phyloP scores from a whole-genome alignment of 2,329 filamentous ascomycete genomes.

The Diaporthe velutina region DNA sequence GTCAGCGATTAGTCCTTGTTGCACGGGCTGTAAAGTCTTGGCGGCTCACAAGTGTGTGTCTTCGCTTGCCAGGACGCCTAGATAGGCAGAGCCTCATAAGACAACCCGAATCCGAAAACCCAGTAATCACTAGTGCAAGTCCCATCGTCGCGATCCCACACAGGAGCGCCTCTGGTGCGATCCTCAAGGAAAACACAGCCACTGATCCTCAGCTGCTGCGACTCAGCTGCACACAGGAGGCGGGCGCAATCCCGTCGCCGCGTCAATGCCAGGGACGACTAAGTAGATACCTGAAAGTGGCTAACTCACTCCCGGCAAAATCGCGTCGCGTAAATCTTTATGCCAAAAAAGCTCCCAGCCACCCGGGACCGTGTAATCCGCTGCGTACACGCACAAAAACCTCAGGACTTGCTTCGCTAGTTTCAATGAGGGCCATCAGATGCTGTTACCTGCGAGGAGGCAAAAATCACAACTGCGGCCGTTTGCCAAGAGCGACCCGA shows the following conservation, averaged over 20 bases:
- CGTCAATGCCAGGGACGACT: background rate
- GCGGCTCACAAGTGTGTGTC: constrained; percentile 13
- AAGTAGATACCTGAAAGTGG: no score
- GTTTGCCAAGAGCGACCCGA: constrained; percentile 20
- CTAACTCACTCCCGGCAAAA: no score
- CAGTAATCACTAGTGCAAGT: constrained; percentile 3
- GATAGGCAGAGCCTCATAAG: background rate
- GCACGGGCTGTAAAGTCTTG: constrained; percentile 17
- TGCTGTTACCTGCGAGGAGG: background rate
- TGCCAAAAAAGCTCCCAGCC: no score
- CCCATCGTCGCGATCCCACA: constrained; percentile 16
- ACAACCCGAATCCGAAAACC: background rate
- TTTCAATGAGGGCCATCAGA: constrained; percentile 18
- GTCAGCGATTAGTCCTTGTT: background rate
- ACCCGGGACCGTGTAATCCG: constrained; percentile 6
- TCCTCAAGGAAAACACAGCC: constrained; percentile 11
- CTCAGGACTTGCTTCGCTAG: constrained; percentile 3
- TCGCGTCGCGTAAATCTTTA: no score
- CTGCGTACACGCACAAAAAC: constrained; percentile 1
- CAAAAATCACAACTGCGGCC: constrained; percentile 14
- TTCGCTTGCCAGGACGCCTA: background rate
- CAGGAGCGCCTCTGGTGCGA: background rate
- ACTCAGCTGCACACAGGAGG: background rate
- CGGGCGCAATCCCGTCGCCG: background rate
- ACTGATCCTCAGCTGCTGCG: constrained; percentile 8